These are phyloP conservation scores for Decorospora gaudefroyi DNA, from an alignment of 2,329 filamentous ascomycete genomes.

Conservation along the genomic window DNA sequence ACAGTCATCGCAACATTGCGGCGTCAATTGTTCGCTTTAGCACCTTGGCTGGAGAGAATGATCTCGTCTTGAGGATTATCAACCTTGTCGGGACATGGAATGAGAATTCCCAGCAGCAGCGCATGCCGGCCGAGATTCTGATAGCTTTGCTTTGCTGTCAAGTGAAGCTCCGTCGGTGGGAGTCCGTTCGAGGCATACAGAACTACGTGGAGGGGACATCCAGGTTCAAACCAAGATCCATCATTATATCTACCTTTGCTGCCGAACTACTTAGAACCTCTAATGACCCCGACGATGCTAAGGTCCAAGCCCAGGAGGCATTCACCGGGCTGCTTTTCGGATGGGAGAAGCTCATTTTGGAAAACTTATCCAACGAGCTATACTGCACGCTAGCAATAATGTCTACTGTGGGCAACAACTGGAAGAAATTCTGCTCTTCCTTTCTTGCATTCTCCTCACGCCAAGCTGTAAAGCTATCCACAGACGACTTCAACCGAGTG, in stretches of 20 bases:
- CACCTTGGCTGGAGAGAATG: slow-evolving; percentile 54
- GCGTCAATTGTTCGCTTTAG: slow-evolving; percentile 62
- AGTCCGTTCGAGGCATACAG: slow-evolving; percentile 48
- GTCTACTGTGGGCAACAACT: slow-evolving; percentile 34
- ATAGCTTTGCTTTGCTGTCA: slow-evolving; percentile 52
- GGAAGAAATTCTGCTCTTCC: slow-evolving; percentile 36
- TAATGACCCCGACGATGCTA: slow-evolving; percentile 14
- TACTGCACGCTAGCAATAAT: slow-evolving; percentile 42
- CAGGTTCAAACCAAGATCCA: slow-evolving; percentile 32
- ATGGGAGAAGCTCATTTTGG: slow-evolving; percentile 37
- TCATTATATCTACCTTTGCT: slow-evolving; percentile 40
- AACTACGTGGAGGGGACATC: slow-evolving; percentile 31
- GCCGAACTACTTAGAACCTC: slow-evolving; percentile 38
- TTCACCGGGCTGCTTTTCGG: slow-evolving; percentile 39
- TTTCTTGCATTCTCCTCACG: slow-evolving; percentile 38
- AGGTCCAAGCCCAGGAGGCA: slow-evolving; percentile 23
- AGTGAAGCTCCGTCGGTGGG: slow-evolving; percentile 49
- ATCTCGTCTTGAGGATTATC: slow-evolving; percentile 41
- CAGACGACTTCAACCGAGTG: slow-evolving; percentile 56
- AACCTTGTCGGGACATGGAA: slow-evolving; percentile 27
- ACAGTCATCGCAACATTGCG: slow-evolving; percentile 54
- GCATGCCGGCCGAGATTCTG: slow-evolving; percentile 43
- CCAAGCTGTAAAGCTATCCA: slow-evolving; percentile 33
- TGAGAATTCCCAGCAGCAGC: slow-evolving; percentile 26
- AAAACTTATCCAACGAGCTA: slow-evolving; percentile 33